Percentiles rank a stretch among this genome's conserved stretches.
Evolutionary conservation across 441 rosid species (phyloP).

Genomic region (Erodium moschatum): DNA sequence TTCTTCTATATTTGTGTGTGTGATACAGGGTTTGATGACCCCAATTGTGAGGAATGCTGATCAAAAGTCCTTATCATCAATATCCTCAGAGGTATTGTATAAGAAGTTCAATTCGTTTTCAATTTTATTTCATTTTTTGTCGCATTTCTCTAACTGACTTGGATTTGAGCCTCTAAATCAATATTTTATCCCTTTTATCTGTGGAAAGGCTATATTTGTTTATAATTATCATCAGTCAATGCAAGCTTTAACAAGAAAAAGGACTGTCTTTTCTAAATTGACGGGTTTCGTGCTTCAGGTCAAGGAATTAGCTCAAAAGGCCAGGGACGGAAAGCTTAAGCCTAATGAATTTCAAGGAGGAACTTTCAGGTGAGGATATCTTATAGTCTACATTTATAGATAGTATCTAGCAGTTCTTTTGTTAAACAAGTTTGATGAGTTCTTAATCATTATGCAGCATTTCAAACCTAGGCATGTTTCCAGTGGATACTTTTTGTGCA

Average conservation of each 20-base stretch:
- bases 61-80: constrained; percentile 80
- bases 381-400: background rate
- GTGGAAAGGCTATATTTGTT: background rate
- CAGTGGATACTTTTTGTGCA: constrained; percentile 80
- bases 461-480: constrained; percentile 98
- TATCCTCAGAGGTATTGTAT: constrained; percentile 64
- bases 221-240: background rate
- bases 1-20: constrained; percentile 16
- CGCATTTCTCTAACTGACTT: background rate
- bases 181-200: constrained; percentile 3
- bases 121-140: constrained; percentile 10
- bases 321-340: constrained; percentile 78
- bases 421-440: constrained; percentile 7
- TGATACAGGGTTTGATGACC: constrained; percentile 75
- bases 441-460: constrained; percentile 51
- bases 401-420: background rate
- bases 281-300: constrained; percentile 39
- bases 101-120: constrained; percentile 12
- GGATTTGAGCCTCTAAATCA: background rate
- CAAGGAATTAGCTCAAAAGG: constrained; percentile 90
- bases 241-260: background rate
- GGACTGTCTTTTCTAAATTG: background rate
- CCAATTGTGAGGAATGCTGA: constrained; percentile 87
- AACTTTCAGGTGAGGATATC: constrained; percentile 60
- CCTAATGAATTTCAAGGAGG: constrained; percentile 96